Conservation (phyloP, 2,329 filamentous ascomycete genomes). For the Aspergillus viridinutans region DNA sequence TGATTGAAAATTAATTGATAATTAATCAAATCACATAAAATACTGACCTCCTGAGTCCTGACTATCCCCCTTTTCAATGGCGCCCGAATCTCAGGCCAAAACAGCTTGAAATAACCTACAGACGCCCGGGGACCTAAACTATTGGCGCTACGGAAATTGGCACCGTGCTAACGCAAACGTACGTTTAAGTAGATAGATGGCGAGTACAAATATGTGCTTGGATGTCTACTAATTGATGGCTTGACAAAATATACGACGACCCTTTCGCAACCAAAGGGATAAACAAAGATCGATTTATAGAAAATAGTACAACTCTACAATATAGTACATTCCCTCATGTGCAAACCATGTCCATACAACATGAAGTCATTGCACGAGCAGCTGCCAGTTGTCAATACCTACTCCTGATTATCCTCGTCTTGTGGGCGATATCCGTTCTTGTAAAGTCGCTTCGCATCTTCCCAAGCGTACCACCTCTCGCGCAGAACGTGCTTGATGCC, state of each 20-base stretch:
- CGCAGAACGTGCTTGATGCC: slow-evolving; percentile 80
- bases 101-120: not conserved
- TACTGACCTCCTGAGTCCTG: not conserved
- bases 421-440: slow-evolving; percentile 34
- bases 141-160: not conserved
- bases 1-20: not conserved
- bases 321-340: not conserved
- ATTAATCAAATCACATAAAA: not conserved
- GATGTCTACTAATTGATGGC: not conserved
- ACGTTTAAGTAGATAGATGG: not conserved
- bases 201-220: not conserved
- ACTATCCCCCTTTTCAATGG: not conserved
- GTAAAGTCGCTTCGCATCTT: slow-evolving; percentile 37
- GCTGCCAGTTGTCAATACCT: not conserved
- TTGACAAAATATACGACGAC: not conserved
- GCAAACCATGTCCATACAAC: not conserved
- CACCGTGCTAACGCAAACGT: not conserved
- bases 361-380: not conserved
- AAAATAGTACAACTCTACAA: not conserved
- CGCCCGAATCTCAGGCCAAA: not conserved
- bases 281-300: not conserved
- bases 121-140: not conserved
- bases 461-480: slow-evolving; percentile 83
- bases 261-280: not conserved
- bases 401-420: slow-evolving; percentile 20